Base-by-base conservation (phyloP, 768 basidiomycete species). In the Hygrocybe punicea region DNA sequence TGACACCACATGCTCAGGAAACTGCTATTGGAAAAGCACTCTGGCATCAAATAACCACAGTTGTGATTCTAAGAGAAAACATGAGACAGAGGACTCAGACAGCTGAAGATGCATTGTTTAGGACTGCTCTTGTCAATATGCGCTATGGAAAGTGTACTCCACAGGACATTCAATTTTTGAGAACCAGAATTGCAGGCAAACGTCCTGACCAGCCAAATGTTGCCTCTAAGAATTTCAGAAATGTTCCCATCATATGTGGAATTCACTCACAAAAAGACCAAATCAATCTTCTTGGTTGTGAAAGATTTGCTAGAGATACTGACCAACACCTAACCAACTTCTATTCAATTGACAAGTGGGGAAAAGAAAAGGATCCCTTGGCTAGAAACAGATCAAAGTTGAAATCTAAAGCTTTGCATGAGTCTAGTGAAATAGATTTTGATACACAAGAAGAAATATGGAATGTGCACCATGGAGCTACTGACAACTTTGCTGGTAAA, bases 401-500 rank as follows among this genome's bases (percentile, higher is more conserved):
- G 14, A 56, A 17, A 34, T 51, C 34, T 51, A 51, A 16, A 19
- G 35, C 23, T 16, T 29, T 36, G 19, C 44, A 23, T 16, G 23
- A 23, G 23, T 34, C 24, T 51, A 23, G 19, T 24, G 29, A 8
- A 2, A 56, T 67, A 2, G 37, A 46, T 24, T 21, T 55, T 16
- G 23, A 52, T 4, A 14, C 65, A 5, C 65, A 66, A 55, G 8
- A 62, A 16, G 14, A 36, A 21, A 17, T 70, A 4, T 72, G 71
- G 69, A 45, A 56, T 5, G 48, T 65, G 11, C 58, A 65, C 9
- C 65, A 59, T 39, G 61, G 67, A 40, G 56, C 60, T 11, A 63
- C 66, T 53, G 66, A 67, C 10, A 59, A 64, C 29, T 51, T 69
- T 19, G 63, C 71, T 11, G 69, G 67, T 17, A 64, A 66, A 33